phyloP scores from a whole-genome alignment of 768 basidiomycete genomes.

The Gloeostereum incarnatum region DNA sequence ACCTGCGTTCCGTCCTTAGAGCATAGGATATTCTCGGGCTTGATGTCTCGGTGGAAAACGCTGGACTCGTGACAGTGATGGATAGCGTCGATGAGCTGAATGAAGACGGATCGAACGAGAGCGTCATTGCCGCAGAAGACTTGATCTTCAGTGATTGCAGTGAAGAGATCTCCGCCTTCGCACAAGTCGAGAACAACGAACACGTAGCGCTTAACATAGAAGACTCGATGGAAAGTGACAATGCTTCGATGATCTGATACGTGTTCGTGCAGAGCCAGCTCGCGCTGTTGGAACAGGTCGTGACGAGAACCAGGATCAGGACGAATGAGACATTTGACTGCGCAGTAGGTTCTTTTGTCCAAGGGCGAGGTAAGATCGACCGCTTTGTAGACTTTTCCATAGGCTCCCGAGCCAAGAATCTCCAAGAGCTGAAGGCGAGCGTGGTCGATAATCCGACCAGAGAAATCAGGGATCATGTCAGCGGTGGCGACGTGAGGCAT shows the following conservation, averaged over 20 bases:
- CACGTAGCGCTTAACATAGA: slow-evolving; percentile 50
- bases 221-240: slow-evolving; percentile 55
- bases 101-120: slow-evolving; percentile 57
- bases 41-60: slow-evolving; percentile 81
- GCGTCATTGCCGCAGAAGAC: slow-evolving; percentile 39
- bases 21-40: slow-evolving; percentile 76
- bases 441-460: slow-evolving; percentile 40
- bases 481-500: slow-evolving; percentile 33
- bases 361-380: slow-evolving; percentile 34
- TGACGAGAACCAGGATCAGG: slow-evolving; percentile 43
- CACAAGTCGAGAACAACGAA: slow-evolving; percentile 61
- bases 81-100: slow-evolving; percentile 77
- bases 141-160: slow-evolving; percentile 49
- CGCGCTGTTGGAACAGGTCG: slow-evolving; percentile 54
- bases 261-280: slow-evolving; percentile 48
- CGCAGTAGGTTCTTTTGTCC: slow-evolving; percentile 36
- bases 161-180: slow-evolving; percentile 59
- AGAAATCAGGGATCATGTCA: slow-evolving; percentile 39
- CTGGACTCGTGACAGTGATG: slow-evolving; percentile 61
- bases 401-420: slow-evolving; percentile 65
- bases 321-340: slow-evolving; percentile 70
- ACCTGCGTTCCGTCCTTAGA: slow-evolving; percentile 41
- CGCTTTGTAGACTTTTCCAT: slow-evolving; percentile 72
- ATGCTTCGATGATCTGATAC: slow-evolving; percentile 54
- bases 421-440: slow-evolving; percentile 54